phyloP scores from a whole-genome alignment of 2,329 filamentous ascomycete genomes.

The Phaeoacremonium minimum region DNA sequence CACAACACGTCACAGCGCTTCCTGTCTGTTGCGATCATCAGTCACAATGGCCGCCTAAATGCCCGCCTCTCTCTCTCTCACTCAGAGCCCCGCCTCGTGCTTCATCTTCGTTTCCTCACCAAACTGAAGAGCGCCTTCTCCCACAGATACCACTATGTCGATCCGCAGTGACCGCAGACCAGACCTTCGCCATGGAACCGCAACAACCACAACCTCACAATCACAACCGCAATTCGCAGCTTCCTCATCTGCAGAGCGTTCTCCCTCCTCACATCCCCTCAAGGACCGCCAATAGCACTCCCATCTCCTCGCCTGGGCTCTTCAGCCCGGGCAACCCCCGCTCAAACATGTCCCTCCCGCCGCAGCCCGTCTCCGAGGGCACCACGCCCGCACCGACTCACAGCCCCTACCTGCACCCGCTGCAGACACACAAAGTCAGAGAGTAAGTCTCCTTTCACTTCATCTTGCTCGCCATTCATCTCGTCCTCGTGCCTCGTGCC shows the following conservation, averaged over 20 bases:
- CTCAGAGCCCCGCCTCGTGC: neutral
- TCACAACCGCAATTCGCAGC: constrained; percentile 11
- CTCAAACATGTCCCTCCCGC: constrained; percentile 29
- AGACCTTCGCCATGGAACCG: constrained; percentile 22
- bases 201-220: constrained; percentile 17
- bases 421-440: constrained; percentile 70
- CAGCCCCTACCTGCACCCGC: constrained; percentile 64
- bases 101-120: constrained; percentile 1
- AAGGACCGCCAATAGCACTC: constrained; percentile 51
- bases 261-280: constrained; percentile 31
- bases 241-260: constrained; percentile 27
- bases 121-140: constrained; percentile 2
- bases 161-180: constrained; percentile 4
- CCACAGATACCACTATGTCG: constrained; percentile 12
- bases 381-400: constrained; percentile 45
- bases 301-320: constrained; percentile 57
- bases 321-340: constrained; percentile 49
- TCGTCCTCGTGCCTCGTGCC: no score
- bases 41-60: constrained; percentile 6
- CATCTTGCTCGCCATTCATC: neutral
- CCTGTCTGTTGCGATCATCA: constrained; percentile 1
- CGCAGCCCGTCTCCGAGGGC: constrained; percentile 47
- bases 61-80: constrained; percentile 1
- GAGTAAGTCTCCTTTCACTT: constrained; percentile 55
- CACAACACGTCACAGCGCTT: no score